Conservation (phyloP, 805 yeast species). For the Wickerhamiella spandovensis region DNA sequence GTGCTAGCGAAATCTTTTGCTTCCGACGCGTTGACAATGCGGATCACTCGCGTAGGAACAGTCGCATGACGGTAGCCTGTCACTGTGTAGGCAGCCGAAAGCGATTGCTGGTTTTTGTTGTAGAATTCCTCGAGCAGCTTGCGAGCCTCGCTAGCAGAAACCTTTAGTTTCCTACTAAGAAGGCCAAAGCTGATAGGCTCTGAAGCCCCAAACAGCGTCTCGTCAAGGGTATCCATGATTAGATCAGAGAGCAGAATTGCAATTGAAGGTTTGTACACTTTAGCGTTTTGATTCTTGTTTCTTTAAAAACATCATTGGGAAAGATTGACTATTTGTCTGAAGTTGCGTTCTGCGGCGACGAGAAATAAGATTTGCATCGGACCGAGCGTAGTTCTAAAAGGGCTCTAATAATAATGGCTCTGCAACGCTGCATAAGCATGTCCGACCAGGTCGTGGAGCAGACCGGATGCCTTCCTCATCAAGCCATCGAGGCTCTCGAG, state of each 20-base stretch:
- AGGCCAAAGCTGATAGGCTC: conserved; percentile 5
- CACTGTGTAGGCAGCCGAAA: conserved; percentile 8
- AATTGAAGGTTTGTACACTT: too few species aligned
- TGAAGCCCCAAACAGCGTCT: not conserved
- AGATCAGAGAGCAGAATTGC: not conserved
- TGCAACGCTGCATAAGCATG: not conserved
- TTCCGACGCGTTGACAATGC: not conserved
- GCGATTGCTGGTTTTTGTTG: not conserved
- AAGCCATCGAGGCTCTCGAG: not conserved
- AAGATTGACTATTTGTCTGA: too few species aligned
- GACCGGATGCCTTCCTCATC: not conserved
- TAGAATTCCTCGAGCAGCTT: conserved; percentile 3
- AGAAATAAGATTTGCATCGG: too few species aligned
- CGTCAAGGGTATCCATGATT: not conserved
- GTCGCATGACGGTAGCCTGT: not conserved
- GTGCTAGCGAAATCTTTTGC: not conserved
- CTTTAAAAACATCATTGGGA: too few species aligned
- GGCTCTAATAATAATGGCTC: too few species aligned
- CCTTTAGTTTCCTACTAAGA: conserved; percentile 3
- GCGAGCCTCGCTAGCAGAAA: conserved; percentile 3
- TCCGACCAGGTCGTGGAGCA: not conserved
- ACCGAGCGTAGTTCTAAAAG: too few species aligned
- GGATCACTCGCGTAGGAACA: not conserved
- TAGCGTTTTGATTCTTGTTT: too few species aligned
- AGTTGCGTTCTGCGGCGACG: too few species aligned